Conservation (phyloP, 208 protist genomes). For the Willaertia magna region DNA sequence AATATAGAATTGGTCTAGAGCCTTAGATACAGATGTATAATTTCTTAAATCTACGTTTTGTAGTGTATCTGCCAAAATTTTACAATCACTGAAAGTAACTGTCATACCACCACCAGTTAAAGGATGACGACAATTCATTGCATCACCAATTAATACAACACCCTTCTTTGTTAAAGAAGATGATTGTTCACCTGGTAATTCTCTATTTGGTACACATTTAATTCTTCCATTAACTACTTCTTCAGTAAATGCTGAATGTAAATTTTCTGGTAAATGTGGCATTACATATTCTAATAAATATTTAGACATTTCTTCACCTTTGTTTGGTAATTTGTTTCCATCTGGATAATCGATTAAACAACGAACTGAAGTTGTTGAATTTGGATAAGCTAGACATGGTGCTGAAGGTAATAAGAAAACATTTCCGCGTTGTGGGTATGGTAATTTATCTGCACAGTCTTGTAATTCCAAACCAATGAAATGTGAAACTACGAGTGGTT, state of each 20-base stretch:
- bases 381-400: constrained; percentile 71
- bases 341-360: constrained; percentile 65
- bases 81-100: constrained; percentile 66
- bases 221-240: constrained; percentile 41
- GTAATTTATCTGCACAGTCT: constrained; percentile 39
- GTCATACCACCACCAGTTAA: constrained; percentile 78
- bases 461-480: constrained; percentile 68
- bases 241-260: constrained; percentile 47
- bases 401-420: constrained; percentile 71
- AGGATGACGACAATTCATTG: constrained; percentile 79
- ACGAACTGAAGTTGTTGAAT: constrained; percentile 56
- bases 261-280: constrained; percentile 53
- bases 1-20: constrained; percentile 48
- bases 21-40: constrained; percentile 45
- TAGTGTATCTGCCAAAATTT: constrained; percentile 50
- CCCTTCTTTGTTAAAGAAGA: constrained; percentile 55
- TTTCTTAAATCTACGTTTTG: constrained; percentile 27
- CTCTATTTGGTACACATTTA: constrained; percentile 56
- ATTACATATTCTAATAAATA: constrained; percentile 60
- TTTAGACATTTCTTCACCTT: constrained; percentile 50
- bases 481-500: constrained; percentile 59
- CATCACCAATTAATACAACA: constrained; percentile 74
- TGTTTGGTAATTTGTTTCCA: constrained; percentile 32
- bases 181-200: constrained; percentile 53
- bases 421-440: constrained; percentile 60